Conservation (phyloP, 2,329 filamentous ascomycete species). For the Cryphonectria carpinicola region DNA sequence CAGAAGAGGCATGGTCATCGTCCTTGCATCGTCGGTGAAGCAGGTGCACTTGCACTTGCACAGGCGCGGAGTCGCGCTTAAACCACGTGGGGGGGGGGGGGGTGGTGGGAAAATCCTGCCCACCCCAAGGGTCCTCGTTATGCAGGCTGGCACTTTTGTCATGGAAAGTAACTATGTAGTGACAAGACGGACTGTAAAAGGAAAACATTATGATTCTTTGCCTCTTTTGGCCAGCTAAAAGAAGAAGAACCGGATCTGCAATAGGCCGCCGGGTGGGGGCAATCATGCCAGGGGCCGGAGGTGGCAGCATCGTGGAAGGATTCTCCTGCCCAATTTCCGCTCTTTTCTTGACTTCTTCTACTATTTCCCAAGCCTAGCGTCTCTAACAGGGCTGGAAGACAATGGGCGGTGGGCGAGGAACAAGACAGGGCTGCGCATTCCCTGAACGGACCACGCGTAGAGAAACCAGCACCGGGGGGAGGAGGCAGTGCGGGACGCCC, state of each 20-base stretch:
- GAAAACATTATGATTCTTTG: neutral
- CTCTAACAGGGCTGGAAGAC: neutral
- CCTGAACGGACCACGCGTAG: neutral
- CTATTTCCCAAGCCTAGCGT: neutral
- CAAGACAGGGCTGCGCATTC: neutral
- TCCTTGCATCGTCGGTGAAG: neutral
- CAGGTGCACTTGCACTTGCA: neutral
- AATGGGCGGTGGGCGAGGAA: neutral
- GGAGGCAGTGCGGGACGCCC: neutral
- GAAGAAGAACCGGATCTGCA: neutral
- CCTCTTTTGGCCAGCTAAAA: neutral
- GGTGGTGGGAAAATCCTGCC: neutral
- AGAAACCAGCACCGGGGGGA: too few species aligned
- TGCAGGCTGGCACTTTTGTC: neutral
- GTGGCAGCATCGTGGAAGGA: neutral
- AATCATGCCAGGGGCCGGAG: too few species aligned
- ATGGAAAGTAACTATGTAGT: neutral
- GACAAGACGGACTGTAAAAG: neutral
- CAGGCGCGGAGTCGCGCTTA: neutral
- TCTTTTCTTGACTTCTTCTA: neutral
- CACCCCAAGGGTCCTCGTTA: neutral
- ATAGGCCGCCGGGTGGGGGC: too few species aligned
- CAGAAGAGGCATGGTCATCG: neutral
- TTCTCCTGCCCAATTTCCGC: conserved; percentile 2
- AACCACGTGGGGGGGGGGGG: too few species aligned